Evolutionary conservation across 2,329 filamentous ascomycete species (phyloP), one percentile per base, ranked within the genome.

Genomic region (Juglanconis juglandina): DNA sequence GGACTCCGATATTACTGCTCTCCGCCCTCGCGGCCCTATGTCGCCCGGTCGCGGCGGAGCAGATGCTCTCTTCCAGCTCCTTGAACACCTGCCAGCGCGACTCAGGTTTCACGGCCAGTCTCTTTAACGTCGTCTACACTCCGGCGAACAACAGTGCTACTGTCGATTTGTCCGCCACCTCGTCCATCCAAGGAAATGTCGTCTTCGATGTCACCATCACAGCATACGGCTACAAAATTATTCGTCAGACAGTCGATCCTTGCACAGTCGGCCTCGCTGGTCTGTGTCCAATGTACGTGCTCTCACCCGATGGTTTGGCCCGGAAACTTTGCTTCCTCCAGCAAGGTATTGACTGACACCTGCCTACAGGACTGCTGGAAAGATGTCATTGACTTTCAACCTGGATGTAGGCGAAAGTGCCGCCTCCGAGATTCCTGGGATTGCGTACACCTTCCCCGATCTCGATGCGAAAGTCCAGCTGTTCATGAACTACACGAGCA

Each of bases 371-470:
- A 89, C 86, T 65, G 86, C 91, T 8, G 92, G 92, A 66, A 88
- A 90, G 68, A 88, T 96, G 71, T 84, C 89, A 58, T 83, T 96
- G 69, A 81, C 85, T 55, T 92, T 92, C 70, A 90, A 89, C 69
- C 72, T 94, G 41, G 73, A 77, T 2, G 76, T 95, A 53, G 76
- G 79, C 9, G 67, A 75, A 11, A 77, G 80, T 33, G 84, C 89
- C 44, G 76, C 91, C 61, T 75, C 77, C 32, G 75, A 84, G 57
- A 87, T 98, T 69, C 93, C 93, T 60, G 85, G 85, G 53, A 94
- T 97, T 70, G 90, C 92, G 56, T 98, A 95, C 77, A 88, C 84
- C 54, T 89, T 98, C 48, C 93, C 93, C 53, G 94, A 97, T 80
- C 82, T 97, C 57, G 94, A 98, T 74, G 92, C 92, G 63, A 88